These are phyloP conservation scores for Cryphonectria carpinicola DNA, from an alignment of 2,329 filamentous ascomycete genomes.

Conservation along the genomic window DNA sequence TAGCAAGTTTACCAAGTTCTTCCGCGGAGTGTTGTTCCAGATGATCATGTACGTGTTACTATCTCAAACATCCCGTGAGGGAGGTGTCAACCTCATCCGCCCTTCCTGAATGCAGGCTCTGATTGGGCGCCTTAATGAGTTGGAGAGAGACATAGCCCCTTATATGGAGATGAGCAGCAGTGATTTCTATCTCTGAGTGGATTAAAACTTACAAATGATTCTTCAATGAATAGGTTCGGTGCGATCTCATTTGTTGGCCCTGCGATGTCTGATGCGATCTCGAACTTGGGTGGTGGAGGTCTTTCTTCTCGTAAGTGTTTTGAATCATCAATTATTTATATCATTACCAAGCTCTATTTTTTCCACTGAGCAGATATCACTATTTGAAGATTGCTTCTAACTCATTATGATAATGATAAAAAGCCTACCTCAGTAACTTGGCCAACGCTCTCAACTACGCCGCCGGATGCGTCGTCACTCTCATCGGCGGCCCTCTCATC, in stretches of 20 bases:
- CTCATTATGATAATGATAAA: no score
- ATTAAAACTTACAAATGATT: not conserved
- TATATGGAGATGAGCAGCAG: not conserved
- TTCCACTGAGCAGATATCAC: not conserved
- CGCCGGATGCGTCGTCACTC: constrained; percentile 22
- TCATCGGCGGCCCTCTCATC: constrained; percentile 42
- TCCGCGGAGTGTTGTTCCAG: constrained; percentile 24
- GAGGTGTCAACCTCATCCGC: not conserved
- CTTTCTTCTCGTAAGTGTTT: constrained; percentile 21
- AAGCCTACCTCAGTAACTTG: constrained; percentile 25
- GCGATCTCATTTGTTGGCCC: constrained; percentile 27
- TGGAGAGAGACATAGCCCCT: no score
- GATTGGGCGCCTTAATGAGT: no score
- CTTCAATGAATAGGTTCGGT: constrained; percentile 1
- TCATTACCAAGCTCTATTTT: not conserved
- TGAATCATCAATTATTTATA: not conserved
- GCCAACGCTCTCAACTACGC: constrained; percentile 26
- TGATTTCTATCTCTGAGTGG: not conserved
- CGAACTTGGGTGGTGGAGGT: constrained; percentile 28
- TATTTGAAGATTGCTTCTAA: not conserved
- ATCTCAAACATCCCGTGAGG: not conserved
- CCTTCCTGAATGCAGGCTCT: not conserved
- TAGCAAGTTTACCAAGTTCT: constrained; percentile 19
- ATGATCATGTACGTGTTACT: constrained; percentile 24
- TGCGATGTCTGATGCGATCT: constrained; percentile 28